These are phyloP conservation scores for Malbranchea zuffiana DNA, from an alignment of 2,329 filamentous ascomycete genomes.

Conservation along the genomic window DNA sequence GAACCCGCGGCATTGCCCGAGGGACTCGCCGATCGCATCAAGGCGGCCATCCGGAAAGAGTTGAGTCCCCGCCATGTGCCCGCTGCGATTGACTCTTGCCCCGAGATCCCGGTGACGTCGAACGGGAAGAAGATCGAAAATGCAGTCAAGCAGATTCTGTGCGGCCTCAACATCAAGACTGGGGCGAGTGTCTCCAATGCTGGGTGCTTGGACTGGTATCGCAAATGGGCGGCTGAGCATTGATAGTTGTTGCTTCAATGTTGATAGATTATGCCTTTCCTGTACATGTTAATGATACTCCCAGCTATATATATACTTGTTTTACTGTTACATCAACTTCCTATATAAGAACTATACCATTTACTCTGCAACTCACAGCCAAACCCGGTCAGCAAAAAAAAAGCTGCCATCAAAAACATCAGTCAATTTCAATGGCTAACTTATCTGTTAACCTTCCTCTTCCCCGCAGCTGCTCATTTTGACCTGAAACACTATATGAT, in stretches of 20 bases:
- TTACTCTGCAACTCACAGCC: too few species aligned
- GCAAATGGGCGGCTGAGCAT: constrained; percentile 56
- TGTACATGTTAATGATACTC: constrained; percentile 4
- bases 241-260: constrained; percentile 5
- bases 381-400: too few species aligned
- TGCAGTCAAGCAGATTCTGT: constrained; percentile 90
- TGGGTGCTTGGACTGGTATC: constrained; percentile 80
- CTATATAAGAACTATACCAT: not conserved
- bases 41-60: constrained; percentile 58
- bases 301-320: constrained; percentile 2
- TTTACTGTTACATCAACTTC: not conserved
- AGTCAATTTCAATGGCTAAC: too few species aligned
- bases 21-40: constrained; percentile 53
- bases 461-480: too few species aligned
- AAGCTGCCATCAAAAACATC: too few species aligned
- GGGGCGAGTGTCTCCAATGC: constrained; percentile 90
- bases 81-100: constrained; percentile 66
- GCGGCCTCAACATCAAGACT: constrained; percentile 73
- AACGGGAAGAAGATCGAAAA: constrained; percentile 99
- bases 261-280: not conserved
- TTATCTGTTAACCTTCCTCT: too few species aligned
- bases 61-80: constrained; percentile 86
- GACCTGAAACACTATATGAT: too few species aligned
- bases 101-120: constrained; percentile 78
- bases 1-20: constrained; percentile 46